phyloP scores from a whole-genome alignment of 768 basidiomycete species.

The Kwoniella sp. region DNA sequence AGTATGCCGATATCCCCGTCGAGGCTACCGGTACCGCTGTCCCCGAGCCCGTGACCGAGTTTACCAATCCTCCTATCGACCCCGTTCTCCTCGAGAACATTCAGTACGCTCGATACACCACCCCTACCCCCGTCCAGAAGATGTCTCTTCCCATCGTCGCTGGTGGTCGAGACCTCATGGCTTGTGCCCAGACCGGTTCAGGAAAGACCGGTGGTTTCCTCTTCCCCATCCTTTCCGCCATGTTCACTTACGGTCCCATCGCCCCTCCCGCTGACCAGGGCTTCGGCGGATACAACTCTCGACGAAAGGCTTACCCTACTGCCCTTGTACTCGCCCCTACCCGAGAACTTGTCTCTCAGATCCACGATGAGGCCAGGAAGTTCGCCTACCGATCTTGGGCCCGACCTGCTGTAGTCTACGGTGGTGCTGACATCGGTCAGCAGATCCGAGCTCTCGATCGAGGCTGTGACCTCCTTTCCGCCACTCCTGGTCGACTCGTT shows the following conservation, averaged over 20 bases:
- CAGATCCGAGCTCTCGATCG: slow-evolving; percentile 93
- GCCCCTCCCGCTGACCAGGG: slow-evolving; percentile 64
- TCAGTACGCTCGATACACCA: slow-evolving; percentile 83
- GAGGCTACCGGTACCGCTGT: slow-evolving; percentile 96
- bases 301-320: slow-evolving; percentile 91
- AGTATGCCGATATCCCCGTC: slow-evolving; percentile 99
- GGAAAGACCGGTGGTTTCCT: slow-evolving; percentile 99
- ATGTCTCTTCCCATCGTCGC: slow-evolving; percentile 99
- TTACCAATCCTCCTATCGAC: slow-evolving; percentile 87
- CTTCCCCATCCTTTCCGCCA: slow-evolving; percentile 95
- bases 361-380: slow-evolving; percentile 98
- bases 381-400: slow-evolving; percentile 99
- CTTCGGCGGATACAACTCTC: slow-evolving; percentile 62
- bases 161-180: slow-evolving; percentile 62
- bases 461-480: slow-evolving; percentile 94
- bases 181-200: slow-evolving; percentile 83
- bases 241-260: slow-evolving; percentile 79
- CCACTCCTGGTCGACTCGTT: slow-evolving; percentile 95
- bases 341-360: slow-evolving; percentile 97
- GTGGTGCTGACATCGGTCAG: slow-evolving; percentile 95
- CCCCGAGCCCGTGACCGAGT: slow-evolving; percentile 88
- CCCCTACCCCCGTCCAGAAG: slow-evolving; percentile 98
- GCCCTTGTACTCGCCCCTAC: slow-evolving; percentile 98
- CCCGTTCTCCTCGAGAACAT: slow-evolving; percentile 95
- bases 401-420: slow-evolving; percentile 96